Base-by-base conservation (phyloP, 805 yeast species). In the Spathaspora arborariae region DNA sequence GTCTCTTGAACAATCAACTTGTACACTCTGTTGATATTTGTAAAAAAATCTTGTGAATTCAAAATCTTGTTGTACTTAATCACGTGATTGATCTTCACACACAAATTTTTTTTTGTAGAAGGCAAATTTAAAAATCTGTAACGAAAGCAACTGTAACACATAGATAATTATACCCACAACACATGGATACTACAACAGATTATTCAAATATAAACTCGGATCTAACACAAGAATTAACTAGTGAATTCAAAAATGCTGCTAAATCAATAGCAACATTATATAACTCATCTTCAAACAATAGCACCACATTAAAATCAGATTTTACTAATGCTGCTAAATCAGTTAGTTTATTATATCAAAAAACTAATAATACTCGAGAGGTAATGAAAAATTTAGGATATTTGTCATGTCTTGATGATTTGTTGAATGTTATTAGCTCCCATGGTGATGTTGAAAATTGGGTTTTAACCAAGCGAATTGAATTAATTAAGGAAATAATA, bases 201-300 rank as follows among this genome's bases (percentile, higher is more conserved):
- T 30, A 30, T 15, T 30, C 35, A 16, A 16, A 30, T 3, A 30
- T 3, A 13, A 13, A 15, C 3, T 2, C 11, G 6, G 76, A 74
- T 22, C 64, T 82, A 40, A 78, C 74, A 49, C 66, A 63, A 38
- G 85, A 84, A 40, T 68, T 85, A 22, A 74, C 81, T 0, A 63
- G 68, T n/a, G 85, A 83, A 57, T 85, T 84, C 65, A 83, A 81
- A 60, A 74, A 72, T 46, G 90, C 90, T 5, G 90, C 90, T 21
- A 77, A 82, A 46, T 76, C 86, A 5, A 86, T 84, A 21, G 84
- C 90, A 13, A 76, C 67, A n/a, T 56, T 72, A 11, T 70, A 70
- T 51, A 68, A 67, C 51, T 51, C 59, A 6, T 52, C 62, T 11
- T 44, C 45, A 11, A 46, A 56, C 7, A 51, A 48, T 10, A 48